Evolutionary conservation across 257 asterid species (phyloP), one percentile per base, ranked within the genome.

Genomic region (Ehretia macrophylla): DNA sequence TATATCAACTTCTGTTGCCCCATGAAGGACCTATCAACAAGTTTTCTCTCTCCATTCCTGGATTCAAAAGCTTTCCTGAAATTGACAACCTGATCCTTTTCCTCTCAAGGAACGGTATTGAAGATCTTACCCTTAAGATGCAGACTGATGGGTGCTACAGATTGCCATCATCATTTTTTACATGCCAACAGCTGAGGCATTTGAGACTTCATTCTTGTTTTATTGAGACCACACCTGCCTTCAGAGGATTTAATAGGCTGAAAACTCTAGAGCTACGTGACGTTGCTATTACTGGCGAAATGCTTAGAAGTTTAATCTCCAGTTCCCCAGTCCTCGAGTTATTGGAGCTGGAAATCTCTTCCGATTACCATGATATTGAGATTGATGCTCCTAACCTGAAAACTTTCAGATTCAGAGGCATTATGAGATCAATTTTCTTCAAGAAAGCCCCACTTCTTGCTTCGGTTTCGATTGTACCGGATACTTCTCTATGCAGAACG

Each of bases 71-170:
- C 0, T 65, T 65, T 55, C 12, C 22, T 23, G 39, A 66, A 19
- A 71, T 71, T 17, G 72, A 71, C 52, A 49, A 48, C 23, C 18
- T 60, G 38, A 55, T 71, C 10, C 18, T 22, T 39, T 23, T 55
- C 45, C 39, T 66, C 1, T 40, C 61, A 16, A 62, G 64, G 63
- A 39, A 48, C 23, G 53, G 46, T 8, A 46, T 65, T 14, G 20
- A 58, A 48, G 60, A 69, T 5, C 35, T 69, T 17, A 46, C 56
- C 45, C 51, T 63, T 49, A n/a, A 63, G 58, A 19, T 51, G 23
- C 1, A 8, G 45, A 5, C 16, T 35, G 47, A 37, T 1, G 38
- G 49, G 11, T 22, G 8, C 19, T 61, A 62, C 39, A 35, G 27
- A n/a, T 17, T 62, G 60, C 68, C 68, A n/a, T 47, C 3, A 11